A percentile compares a stretch with the other conserved stretches of the same genome.
phyloP scores from a whole-genome alignment of 2,329 filamentous ascomycete genomes.

The Pseudophaeomoniella oleicola region DNA sequence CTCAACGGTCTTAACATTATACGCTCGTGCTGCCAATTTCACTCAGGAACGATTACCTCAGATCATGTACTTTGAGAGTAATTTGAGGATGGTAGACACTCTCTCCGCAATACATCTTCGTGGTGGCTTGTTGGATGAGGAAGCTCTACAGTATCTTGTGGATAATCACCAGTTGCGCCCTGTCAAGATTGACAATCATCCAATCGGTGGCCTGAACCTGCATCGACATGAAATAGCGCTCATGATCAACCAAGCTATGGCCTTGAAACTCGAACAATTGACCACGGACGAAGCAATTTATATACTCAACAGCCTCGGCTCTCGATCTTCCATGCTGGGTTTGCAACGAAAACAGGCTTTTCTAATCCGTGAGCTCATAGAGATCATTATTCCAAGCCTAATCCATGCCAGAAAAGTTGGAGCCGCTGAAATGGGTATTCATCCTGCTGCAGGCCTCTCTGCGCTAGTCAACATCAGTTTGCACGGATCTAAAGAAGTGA shows the following conservation, averaged over 20 bases:
- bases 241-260: conserved; percentile 56
- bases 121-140: conserved; percentile 46
- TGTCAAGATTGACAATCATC: conserved; percentile 19
- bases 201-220: conserved; percentile 28
- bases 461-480: conserved; percentile 42
- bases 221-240: conserved; percentile 48
- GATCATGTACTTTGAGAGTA: conserved; percentile 56
- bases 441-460: conserved; percentile 77
- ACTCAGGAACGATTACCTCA: conserved; percentile 56
- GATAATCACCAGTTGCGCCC: conserved; percentile 24
- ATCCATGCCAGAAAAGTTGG: conserved; percentile 84
- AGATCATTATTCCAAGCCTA: conserved; percentile 66
- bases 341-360: conserved; percentile 83
- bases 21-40: conserved; percentile 49
- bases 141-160: conserved; percentile 35
- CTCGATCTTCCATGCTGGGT: conserved; percentile 67
- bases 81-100: conserved; percentile 58
- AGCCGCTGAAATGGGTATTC: conserved; percentile 89
- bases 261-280: conserved; percentile 47
- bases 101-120: conserved; percentile 52
- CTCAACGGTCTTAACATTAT: conserved; percentile 60
- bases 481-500: conserved; percentile 2
- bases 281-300: conserved; percentile 62
- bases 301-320: conserved; percentile 71
- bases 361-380: conserved; percentile 72